Percentiles rank a stretch among this genome's conserved stretches.
These are phyloP conservation scores for Wallacemonas collosoma DNA, from an alignment of 208 protist genomes.

Conservation along the genomic window DNA sequence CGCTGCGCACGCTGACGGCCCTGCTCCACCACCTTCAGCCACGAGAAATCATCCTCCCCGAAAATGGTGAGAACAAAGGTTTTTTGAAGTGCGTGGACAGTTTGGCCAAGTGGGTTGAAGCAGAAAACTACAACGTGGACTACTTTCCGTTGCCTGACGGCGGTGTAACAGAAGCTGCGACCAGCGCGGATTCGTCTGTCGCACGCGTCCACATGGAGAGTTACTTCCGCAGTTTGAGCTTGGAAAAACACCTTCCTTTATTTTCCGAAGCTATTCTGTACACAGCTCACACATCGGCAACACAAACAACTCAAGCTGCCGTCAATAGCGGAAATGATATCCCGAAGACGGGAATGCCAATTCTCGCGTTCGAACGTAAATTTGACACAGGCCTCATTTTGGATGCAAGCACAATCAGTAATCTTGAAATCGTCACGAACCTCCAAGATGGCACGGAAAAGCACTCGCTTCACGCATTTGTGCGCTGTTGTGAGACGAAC, in stretches of 20 bases:
- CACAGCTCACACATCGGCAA: conserved; percentile 40
- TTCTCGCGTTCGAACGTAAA: conserved; percentile 31
- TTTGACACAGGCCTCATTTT: conserved; percentile 69
- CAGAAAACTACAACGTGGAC: conserved; percentile 67
- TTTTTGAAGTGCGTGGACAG: conserved; percentile 25
- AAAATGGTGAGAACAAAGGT: not conserved
- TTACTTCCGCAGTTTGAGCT: conserved; percentile 55
- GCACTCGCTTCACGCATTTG: conserved; percentile 62
- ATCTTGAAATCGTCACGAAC: conserved; percentile 83
- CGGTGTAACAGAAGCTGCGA: not conserved
- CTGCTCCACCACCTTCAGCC: conserved; percentile 82
- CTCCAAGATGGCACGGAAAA: conserved; percentile 70
- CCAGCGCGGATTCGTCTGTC: not conserved
- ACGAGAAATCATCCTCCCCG: conserved; percentile 77
- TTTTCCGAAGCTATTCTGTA: conserved; percentile 51
- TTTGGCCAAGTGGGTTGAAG: conserved; percentile 53
- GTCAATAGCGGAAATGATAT: not conserved
- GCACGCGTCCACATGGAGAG: conserved; percentile 40
- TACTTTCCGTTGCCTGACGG: conserved; percentile 13
- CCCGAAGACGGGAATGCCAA: not conserved
- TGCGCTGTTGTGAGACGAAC: conserved; percentile 79
- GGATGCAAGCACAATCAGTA: conserved; percentile 71
- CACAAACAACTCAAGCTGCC: not conserved
- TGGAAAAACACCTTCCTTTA: conserved; percentile 38
- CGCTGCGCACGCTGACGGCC: conserved; percentile 39